Conservation (phyloP, 805 yeast genomes). For the Starmerella scarabaei region DNA sequence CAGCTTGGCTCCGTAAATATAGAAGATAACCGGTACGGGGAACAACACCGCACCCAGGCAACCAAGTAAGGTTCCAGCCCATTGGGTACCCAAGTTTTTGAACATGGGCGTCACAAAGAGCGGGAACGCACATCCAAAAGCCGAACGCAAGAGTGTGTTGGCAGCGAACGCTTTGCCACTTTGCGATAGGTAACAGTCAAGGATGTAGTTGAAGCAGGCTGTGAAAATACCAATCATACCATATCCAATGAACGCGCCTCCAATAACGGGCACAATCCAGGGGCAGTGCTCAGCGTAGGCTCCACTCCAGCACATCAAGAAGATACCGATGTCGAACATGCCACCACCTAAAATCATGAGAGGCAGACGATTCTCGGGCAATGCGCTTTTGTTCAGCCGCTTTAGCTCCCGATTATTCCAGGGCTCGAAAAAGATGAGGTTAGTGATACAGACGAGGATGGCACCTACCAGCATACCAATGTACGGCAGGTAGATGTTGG, state of each 20-base stretch:
- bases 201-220: constrained; percentile 46
- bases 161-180: constrained; percentile 57
- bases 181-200: constrained; percentile 43
- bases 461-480: constrained; percentile 60
- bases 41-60: constrained; percentile 42
- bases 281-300: constrained; percentile 47
- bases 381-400: constrained; percentile 42
- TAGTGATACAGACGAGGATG: constrained; percentile 40
- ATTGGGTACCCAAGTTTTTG: constrained; percentile 49
- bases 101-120: constrained; percentile 64
- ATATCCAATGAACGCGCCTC: constrained; percentile 37
- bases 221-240: constrained; percentile 46
- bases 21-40: constrained; percentile 58
- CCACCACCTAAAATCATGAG: constrained; percentile 65
- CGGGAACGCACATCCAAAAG: constrained; percentile 57
- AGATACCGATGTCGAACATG: constrained; percentile 59
- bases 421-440: constrained; percentile 41
- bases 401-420: constrained; percentile 36
- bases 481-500: constrained; percentile 68
- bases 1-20: constrained; percentile 42
- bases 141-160: constrained; percentile 55
- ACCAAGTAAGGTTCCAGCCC: constrained; percentile 69
- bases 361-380: constrained; percentile 70
- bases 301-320: constrained; percentile 87
- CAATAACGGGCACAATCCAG: constrained; percentile 46